phyloP scores from a whole-genome alignment of 805 yeast genomes.

The Spathaspora girioi region DNA sequence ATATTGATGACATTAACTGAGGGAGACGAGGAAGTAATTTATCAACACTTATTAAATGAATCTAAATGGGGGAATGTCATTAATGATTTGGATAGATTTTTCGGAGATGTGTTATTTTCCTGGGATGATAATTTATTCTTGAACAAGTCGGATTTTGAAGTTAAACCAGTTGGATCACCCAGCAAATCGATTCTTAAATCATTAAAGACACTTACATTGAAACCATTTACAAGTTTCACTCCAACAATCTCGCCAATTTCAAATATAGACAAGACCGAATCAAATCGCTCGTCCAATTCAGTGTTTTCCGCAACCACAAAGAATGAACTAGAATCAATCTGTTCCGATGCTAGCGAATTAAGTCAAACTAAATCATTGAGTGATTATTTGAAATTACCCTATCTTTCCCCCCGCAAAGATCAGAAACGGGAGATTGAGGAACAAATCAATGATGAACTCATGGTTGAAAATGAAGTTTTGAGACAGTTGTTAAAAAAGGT shows the following conservation, averaged over 20 bases:
- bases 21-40: slow-evolving; percentile 41
- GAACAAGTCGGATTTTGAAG: background rate
- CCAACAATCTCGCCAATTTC: background rate
- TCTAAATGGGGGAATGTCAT: slow-evolving; percentile 41
- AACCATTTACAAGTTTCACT: background rate
- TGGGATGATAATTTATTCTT: slow-evolving; percentile 25
- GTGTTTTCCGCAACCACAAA: background rate
- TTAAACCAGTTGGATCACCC: background rate
- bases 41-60: slow-evolving; percentile 41
- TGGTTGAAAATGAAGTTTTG: slow-evolving; percentile 24
- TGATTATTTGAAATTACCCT: slow-evolving; percentile 21
- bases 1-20: slow-evolving; percentile 31
- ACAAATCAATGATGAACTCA: slow-evolving; percentile 1
- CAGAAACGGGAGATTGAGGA: slow-evolving; percentile 4
- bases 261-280: background rate
- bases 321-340: slow-evolving; percentile 22
- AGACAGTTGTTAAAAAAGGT: slow-evolving; percentile 25
- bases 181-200: background rate
- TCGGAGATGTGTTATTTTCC: slow-evolving; percentile 32
- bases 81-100: slow-evolving; percentile 34
- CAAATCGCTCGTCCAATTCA: slow-evolving; percentile 11
- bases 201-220: background rate
- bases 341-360: slow-evolving; percentile 20
- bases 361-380: slow-evolving; percentile 13
- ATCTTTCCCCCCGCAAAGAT: background rate